These are phyloP conservation scores for Rutidosis leptorrhynchoides DNA, from an alignment of 129 eudicot genomes.

Conservation along the genomic window DNA sequence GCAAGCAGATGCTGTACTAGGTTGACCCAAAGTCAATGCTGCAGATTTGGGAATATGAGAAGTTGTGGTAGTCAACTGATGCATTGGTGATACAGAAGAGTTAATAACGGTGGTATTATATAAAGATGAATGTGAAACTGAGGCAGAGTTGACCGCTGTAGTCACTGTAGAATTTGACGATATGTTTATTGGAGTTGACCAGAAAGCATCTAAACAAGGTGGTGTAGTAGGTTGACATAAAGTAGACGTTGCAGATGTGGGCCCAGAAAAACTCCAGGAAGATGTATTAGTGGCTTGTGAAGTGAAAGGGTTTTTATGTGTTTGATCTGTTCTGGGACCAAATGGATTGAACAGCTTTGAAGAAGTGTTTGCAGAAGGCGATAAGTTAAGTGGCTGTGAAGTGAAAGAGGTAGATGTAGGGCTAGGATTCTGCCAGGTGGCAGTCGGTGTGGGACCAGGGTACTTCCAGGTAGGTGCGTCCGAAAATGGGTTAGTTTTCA, in stretches of 20 bases:
- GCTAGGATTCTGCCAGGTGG: constrained; percentile 10
- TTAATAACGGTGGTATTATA: neutral
- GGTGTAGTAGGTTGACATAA: neutral
- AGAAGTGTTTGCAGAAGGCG: constrained; percentile 14
- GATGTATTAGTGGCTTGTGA: constrained; percentile 14
- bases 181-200: constrained; percentile 13
- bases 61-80: neutral
- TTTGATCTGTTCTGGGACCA: neutral
- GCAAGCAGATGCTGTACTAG: constrained; percentile 2
- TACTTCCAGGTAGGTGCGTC: constrained; percentile 6
- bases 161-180: neutral
- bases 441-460: neutral
- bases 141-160: neutral
- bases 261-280: constrained; percentile 9
- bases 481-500: constrained; percentile 7
- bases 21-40: neutral
- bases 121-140: neutral
- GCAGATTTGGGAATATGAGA: neutral
- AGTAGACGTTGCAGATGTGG: constrained; percentile 14
- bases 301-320: constrained; percentile 17
- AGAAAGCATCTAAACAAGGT: neutral
- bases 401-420: constrained; percentile 19
- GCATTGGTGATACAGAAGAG: neutral
- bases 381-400: constrained; percentile 21
- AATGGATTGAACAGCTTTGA: constrained; percentile 15